These are phyloP conservation scores for Leccinum sublutescens DNA, from an alignment of 768 basidiomycete genomes.

Conservation along the genomic window DNA sequence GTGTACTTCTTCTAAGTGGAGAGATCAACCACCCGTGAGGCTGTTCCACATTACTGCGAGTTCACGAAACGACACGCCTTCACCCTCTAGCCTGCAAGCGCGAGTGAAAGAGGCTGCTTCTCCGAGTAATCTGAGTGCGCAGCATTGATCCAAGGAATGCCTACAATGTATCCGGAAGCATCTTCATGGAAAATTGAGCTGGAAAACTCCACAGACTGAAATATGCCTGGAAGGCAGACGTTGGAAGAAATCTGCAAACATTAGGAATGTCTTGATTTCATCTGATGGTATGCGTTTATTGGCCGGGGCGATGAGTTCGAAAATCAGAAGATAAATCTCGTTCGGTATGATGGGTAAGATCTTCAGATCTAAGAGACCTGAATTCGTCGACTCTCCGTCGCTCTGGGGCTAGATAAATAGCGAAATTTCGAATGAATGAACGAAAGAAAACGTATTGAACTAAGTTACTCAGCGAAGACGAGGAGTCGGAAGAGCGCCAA, in stretches of 20 bases:
- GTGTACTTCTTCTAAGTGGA: not conserved
- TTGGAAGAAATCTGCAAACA: not conserved
- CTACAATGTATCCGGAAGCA: not conserved
- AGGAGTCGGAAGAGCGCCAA: too few relatives aligned
- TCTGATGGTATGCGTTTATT: too few relatives aligned
- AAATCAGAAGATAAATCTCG: too few relatives aligned
- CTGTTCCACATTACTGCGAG: not conserved
- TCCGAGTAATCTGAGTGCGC: not conserved
- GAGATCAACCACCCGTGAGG: not conserved
- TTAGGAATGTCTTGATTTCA: too few relatives aligned
- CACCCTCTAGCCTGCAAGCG: not conserved
- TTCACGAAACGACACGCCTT: not conserved
- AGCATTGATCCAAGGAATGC: not conserved
- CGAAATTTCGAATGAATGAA: too few relatives aligned
- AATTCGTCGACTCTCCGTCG: not conserved
- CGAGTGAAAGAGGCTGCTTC: not conserved
- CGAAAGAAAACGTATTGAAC: too few relatives aligned
- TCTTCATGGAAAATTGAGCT: not conserved
- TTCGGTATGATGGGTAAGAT: too few relatives aligned
- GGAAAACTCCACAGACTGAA: not conserved
- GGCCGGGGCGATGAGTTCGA: too few relatives aligned
- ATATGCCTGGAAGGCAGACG: not conserved
- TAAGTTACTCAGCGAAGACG: too few relatives aligned
- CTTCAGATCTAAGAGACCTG: too few relatives aligned
- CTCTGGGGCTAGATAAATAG: not conserved